A percentile compares a stretch with the other conserved stretches of the same genome.
Evolutionary conservation across 225 moss, liverwort and hornwort genomes (phyloP).

Genomic region (Antitrichia curtipendula): DNA sequence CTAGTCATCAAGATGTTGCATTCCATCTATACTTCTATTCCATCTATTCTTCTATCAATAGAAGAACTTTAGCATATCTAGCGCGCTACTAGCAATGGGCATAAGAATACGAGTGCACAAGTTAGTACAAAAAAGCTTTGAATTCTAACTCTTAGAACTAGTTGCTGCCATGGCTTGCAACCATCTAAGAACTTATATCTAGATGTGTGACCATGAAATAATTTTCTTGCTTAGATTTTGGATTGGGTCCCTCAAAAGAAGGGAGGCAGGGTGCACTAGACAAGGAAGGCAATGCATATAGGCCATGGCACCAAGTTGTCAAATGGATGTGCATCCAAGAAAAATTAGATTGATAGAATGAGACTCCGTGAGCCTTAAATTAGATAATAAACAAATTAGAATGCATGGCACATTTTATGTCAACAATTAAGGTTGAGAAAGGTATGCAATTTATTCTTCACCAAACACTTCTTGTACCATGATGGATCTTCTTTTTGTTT

Average conservation of each 20-base stretch:
- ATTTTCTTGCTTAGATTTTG: too few species aligned
- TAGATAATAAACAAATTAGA: fast-evolving
- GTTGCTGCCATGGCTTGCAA: not conserved
- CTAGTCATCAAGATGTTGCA: not conserved
- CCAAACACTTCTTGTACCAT: not conserved
- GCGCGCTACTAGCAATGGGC: not conserved
- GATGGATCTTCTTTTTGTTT: not conserved
- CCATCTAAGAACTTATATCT: not conserved
- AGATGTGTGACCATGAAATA: not conserved
- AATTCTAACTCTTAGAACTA: too few species aligned
- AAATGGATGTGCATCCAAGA: not conserved
- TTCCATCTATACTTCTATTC: too few species aligned
- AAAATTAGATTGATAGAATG: not conserved
- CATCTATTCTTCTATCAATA: not conserved
- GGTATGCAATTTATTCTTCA: not conserved
- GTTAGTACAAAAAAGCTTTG: not conserved
- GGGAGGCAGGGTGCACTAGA: fast-evolving
- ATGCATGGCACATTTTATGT: not conserved
- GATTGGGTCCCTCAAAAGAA: fast-evolving
- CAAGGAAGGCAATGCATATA: fast-evolving
- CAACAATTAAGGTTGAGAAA: too few species aligned
- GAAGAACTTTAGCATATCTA: not conserved
- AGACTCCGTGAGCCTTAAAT: not conserved
- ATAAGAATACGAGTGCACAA: not conserved
- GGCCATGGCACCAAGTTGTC: not conserved